These are phyloP conservation scores for Scutellaria baicalensis DNA, from an alignment of 257 asterid species.

Conservation along the genomic window DNA sequence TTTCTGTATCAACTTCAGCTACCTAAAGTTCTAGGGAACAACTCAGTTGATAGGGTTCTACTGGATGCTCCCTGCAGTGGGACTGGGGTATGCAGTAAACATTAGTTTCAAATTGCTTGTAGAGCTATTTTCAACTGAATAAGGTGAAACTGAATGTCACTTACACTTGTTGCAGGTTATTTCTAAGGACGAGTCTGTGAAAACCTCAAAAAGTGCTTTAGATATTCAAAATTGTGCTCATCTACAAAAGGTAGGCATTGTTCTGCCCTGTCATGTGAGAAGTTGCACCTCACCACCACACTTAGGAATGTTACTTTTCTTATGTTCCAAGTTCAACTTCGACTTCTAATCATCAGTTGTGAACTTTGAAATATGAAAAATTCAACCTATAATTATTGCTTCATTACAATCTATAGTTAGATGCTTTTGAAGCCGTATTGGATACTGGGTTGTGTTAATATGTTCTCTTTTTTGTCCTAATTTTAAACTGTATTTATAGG, in stretches of 20 bases:
- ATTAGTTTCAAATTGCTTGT: conserved; percentile 8
- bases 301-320: neutral
- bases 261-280: neutral
- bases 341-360: neutral
- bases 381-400: neutral
- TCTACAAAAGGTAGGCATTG: conserved; percentile 65
- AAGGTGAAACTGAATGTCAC: conserved; percentile 1
- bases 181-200: conserved; percentile 90
- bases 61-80: conserved; percentile 99
- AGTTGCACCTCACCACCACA: neutral
- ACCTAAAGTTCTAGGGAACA: conserved; percentile 77
- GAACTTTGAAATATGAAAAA: neutral
- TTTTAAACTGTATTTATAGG: neutral
- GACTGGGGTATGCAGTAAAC: conserved; percentile 63
- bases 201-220: conserved; percentile 71
- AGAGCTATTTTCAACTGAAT: neutral
- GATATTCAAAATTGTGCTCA: conserved; percentile 76
- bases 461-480: neutral
- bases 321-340: neutral
- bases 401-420: neutral
- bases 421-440: neutral
- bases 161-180: conserved; percentile 53
- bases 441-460: neutral
- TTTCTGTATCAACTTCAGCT: conserved; percentile 41
- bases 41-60: conserved; percentile 75